Evolutionary conservation across 306 rosid species (phyloP).

Genomic region (Geum urbanum): DNA sequence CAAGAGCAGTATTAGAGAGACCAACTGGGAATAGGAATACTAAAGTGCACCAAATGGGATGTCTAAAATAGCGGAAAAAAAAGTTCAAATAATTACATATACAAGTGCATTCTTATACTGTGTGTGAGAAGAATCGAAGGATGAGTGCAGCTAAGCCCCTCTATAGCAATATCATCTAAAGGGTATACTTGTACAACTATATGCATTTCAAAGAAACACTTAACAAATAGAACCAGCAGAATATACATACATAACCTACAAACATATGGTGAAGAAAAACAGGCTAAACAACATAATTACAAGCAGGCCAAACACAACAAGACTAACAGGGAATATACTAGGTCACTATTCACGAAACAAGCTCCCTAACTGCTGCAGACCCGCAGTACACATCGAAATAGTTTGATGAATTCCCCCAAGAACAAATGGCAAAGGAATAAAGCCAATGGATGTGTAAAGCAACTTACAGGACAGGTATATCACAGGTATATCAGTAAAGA

Average conservation of each 20-base stretch:
- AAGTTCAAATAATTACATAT: background rate
- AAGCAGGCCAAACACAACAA: background rate
- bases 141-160: background rate
- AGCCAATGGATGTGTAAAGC: background rate
- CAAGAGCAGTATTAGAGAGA: background rate
- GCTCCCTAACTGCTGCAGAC: background rate
- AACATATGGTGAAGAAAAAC: background rate
- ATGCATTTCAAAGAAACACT: background rate
- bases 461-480: background rate
- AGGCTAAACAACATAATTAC: background rate
- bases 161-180: background rate
- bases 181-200: background rate
- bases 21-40: background rate
- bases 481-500: too few species aligned
- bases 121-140: background rate
- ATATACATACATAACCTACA: background rate
- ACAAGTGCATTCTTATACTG: background rate
- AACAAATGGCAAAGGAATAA: background rate
- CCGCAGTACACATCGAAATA: too few species aligned
- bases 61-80: background rate
- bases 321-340: background rate
- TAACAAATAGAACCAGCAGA: background rate
- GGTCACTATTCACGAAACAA: background rate
- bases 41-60: background rate
- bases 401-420: too few species aligned